Conservation (phyloP, 768 basidiomycete genomes). For the Vararia minispora region DNA sequence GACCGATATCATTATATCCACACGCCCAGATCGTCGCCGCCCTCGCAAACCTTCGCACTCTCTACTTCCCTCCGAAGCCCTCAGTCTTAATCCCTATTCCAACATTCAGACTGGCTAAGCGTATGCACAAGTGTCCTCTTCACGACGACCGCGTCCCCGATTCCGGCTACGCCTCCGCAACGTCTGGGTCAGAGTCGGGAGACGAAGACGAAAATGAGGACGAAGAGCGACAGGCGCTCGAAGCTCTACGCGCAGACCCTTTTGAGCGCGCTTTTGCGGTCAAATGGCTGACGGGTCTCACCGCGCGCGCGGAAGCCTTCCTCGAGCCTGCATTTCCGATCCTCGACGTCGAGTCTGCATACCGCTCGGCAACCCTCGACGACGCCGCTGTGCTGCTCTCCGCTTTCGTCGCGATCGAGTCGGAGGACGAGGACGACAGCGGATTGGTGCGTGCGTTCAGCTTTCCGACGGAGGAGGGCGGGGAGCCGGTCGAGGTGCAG, state of each 20-base stretch:
- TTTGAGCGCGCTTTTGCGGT: slow-evolving; percentile 61
- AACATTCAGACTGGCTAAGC: slow-evolving; percentile 6
- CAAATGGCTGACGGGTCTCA: slow-evolving; percentile 64
- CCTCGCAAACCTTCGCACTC: slow-evolving; percentile 30
- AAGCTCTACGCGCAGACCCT: slow-evolving; percentile 45
- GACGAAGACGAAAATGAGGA: slow-evolving; percentile 16
- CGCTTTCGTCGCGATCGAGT: slow-evolving; percentile 32
- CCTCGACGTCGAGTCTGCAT: slow-evolving; percentile 26
- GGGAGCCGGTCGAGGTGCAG: slow-evolving; percentile 31
- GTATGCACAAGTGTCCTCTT: slow-evolving; percentile 17
- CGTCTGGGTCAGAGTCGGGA: background rate
- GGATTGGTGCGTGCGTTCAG: slow-evolving; percentile 45
- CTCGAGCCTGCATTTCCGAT: slow-evolving; percentile 12
- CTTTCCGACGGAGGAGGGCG: slow-evolving; percentile 23
- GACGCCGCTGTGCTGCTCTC: slow-evolving; percentile 48
- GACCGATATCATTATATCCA: slow-evolving; percentile 25
- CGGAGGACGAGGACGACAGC: slow-evolving; percentile 31
- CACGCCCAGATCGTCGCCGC: slow-evolving; percentile 28
- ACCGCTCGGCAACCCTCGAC: slow-evolving; percentile 37
- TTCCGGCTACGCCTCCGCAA: slow-evolving; percentile 69
- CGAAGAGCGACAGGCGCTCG: slow-evolving; percentile 22
- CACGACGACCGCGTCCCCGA: slow-evolving; percentile 43
- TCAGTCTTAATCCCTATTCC: too few species aligned
- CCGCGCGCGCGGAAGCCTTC: slow-evolving; percentile 51
- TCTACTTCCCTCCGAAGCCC: slow-evolving; percentile 39